These are phyloP conservation scores for Sanguinoderma infundibulare DNA, from an alignment of 1,284 basidiomycete genomes.

Conservation along the genomic window DNA sequence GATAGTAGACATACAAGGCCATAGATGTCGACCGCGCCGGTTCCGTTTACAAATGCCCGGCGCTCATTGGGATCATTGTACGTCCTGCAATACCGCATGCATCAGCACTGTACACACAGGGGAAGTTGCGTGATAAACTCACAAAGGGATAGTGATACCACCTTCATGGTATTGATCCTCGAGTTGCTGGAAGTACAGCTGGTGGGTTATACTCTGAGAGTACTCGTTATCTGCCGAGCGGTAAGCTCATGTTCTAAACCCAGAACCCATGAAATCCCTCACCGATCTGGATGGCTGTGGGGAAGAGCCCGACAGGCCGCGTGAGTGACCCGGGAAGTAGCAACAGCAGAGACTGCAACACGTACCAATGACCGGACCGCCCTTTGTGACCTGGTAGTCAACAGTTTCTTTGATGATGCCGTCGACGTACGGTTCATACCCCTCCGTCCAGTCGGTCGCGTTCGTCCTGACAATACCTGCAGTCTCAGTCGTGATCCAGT, in stretches of 20 bases:
- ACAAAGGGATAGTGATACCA: slow-evolving; percentile 68
- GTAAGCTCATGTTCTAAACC: background rate
- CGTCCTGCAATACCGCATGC: slow-evolving; percentile 38
- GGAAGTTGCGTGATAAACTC: background rate
- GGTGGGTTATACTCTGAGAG: slow-evolving; percentile 44
- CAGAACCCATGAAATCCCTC: slow-evolving; percentile 10
- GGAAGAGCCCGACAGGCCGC: background rate
- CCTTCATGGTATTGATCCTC: slow-evolving; percentile 59
- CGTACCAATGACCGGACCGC: slow-evolving; percentile 77
- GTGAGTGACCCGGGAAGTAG: background rate
- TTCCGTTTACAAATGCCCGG: slow-evolving; percentile 72
- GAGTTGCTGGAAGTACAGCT: slow-evolving; percentile 65
- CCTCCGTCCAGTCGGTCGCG: slow-evolving; percentile 64
- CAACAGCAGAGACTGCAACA: background rate
- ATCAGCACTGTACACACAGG: background rate
- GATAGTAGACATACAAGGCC: slow-evolving; percentile 41
- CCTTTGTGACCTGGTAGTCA: slow-evolving; percentile 69
- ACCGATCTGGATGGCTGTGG: slow-evolving; percentile 73
- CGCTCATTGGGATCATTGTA: slow-evolving; percentile 71
- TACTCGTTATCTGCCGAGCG: slow-evolving; percentile 76
- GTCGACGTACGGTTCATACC: slow-evolving; percentile 75
- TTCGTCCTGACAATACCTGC: slow-evolving; percentile 72
- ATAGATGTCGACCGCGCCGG: slow-evolving; percentile 58
- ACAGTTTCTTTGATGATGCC: slow-evolving; percentile 64
- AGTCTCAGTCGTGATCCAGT: slow-evolving; percentile 76